Percentiles rank a stretch among this genome's conserved stretches.
phyloP scores from a whole-genome alignment of 345 rosid genomes.

The Citrus unshiu region DNA sequence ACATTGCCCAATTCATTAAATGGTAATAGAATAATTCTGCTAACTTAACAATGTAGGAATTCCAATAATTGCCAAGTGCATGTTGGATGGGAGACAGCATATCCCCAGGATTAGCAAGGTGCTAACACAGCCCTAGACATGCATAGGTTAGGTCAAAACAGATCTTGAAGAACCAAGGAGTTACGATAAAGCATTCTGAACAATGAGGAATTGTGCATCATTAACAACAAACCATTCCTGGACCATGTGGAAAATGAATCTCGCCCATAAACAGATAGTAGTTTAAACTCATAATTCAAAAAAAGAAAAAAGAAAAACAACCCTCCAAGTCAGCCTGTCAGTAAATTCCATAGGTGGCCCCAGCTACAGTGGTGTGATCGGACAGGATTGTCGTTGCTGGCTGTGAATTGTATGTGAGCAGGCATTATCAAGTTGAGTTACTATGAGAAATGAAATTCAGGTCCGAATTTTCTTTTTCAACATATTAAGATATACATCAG shows the following conservation, averaged over 20 bases:
- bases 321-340: neutral
- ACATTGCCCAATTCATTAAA: neutral
- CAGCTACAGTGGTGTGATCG: neutral
- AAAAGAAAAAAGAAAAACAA: too few relatives aligned
- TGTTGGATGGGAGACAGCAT: neutral
- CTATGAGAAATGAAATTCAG: neutral
- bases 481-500: neutral
- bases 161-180: neutral
- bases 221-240: neutral
- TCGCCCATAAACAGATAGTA: neutral
- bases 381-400: neutral
- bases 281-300: neutral
- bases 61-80: neutral
- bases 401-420: neutral
- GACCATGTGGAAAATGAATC: neutral
- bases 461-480: neutral
- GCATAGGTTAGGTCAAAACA: neutral
- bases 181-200: neutral
- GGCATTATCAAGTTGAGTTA: neutral
- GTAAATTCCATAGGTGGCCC: neutral
- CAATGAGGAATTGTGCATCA: neutral
- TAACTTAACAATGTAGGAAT: neutral
- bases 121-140: neutral
- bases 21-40: neutral
- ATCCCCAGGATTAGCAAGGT: neutral